Conservation (phyloP, 176 grass and related monocot species). For the Raddia guianensis region DNA sequence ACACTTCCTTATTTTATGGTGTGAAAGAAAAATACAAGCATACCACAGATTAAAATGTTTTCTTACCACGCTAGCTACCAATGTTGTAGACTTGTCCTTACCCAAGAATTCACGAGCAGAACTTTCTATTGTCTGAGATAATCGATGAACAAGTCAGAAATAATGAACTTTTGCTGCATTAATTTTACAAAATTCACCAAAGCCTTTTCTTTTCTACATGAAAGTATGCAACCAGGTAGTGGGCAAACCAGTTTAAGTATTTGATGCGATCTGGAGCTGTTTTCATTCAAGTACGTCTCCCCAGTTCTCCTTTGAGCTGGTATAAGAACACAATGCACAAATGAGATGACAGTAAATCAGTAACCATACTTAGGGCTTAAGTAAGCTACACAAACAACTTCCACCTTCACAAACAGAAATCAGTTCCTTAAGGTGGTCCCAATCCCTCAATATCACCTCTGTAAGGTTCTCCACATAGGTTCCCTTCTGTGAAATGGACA, state of each 20-base stretch:
- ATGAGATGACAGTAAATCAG: slow-evolving; percentile 27
- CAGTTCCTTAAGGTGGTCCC: slow-evolving; percentile 76
- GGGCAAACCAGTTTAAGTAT: slow-evolving; percentile 82
- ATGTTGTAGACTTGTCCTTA: slow-evolving; percentile 81
- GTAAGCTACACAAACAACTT: slow-evolving; percentile 27
- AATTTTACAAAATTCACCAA: slow-evolving; percentile 27
- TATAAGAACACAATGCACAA: slow-evolving; percentile 30
- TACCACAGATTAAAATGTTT: slow-evolving; percentile 29
- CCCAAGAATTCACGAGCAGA: slow-evolving; percentile 80
- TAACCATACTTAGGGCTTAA: slow-evolving; percentile 29
- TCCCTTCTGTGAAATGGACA: slow-evolving; percentile 71
- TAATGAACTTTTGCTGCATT: slow-evolving; percentile 21
- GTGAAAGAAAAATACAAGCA: slow-evolving; percentile 6
- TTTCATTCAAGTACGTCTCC: slow-evolving; percentile 86
- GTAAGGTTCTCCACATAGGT: slow-evolving; percentile 81
- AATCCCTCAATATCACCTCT: slow-evolving; percentile 75
- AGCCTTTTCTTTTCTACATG: slow-evolving; percentile 25
- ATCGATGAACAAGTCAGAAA: slow-evolving; percentile 44
- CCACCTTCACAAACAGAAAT: slow-evolving; percentile 91
- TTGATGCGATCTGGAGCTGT: slow-evolving; percentile 97
- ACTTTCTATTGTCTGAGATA: slow-evolving; percentile 80
- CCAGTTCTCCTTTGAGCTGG: slow-evolving; percentile 86
- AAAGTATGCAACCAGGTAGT: slow-evolving; percentile 35
- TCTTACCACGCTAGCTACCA: slow-evolving; percentile 83
- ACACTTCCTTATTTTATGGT: slow-evolving; percentile 4